Conservation (phyloP, 2,329 filamentous ascomycete genomes). For the Ophiostoma sp. region DNA sequence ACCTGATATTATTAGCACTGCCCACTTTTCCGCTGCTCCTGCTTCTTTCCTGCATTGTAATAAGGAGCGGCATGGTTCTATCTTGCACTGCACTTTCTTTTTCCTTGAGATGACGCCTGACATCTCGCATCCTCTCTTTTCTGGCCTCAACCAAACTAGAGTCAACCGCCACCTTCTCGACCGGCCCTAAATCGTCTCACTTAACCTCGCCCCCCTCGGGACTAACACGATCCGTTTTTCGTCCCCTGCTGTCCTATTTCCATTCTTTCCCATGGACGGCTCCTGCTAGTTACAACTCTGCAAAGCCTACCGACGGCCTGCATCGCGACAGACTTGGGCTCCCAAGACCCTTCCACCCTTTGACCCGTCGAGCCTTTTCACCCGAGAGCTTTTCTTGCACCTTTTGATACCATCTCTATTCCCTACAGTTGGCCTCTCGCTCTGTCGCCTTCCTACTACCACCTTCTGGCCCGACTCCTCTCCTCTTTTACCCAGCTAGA, state of each 20-base stretch:
- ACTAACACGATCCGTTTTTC: background rate
- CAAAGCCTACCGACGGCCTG: background rate
- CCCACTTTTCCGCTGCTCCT: slow-evolving; percentile 11
- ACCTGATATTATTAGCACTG: slow-evolving; percentile 14
- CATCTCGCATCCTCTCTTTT: background rate
- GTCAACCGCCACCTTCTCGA: background rate
- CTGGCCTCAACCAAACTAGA: background rate
- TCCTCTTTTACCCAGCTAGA: background rate
- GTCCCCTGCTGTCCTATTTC: background rate
- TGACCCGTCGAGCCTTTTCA: background rate
- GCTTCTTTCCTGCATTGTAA: background rate
- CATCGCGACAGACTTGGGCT: background rate
- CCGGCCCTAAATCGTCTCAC: no score
- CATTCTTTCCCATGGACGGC: background rate
- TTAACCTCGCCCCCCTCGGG: background rate
- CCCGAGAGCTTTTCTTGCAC: background rate
- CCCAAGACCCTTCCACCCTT: background rate
- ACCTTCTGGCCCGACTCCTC: background rate
- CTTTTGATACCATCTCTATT: background rate
- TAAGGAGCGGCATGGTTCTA: background rate
- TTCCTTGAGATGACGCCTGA: background rate
- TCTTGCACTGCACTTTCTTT: background rate
- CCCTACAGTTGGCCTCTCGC: background rate
- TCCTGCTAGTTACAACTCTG: background rate
- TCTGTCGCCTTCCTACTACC: background rate